A percentile compares a stretch with the other conserved stretches of the same genome.
These are phyloP conservation scores for Xylariales sp. DNA, from an alignment of 2,329 filamentous ascomycete species.

Conservation along the genomic window DNA sequence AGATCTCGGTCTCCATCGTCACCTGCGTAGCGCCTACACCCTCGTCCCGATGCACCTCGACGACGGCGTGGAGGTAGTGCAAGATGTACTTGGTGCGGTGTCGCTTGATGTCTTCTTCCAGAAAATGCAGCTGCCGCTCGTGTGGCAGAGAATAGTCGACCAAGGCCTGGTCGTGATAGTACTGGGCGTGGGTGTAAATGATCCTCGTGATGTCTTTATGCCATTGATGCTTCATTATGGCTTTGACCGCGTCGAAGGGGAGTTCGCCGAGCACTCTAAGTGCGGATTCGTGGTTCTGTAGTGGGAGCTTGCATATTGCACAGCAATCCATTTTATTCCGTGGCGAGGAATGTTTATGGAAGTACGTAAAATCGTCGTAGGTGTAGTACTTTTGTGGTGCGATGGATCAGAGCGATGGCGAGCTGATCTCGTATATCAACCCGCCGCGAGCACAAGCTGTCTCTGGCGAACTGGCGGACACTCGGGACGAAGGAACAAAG, in stretches of 20 bases:
- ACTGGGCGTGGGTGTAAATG: slow-evolving; percentile 44
- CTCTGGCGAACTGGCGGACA: background rate
- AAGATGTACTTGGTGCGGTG: slow-evolving; percentile 37
- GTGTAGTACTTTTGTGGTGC: background rate
- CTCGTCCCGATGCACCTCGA: slow-evolving; percentile 29
- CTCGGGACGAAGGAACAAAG: too few relatives aligned
- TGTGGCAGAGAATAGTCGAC: slow-evolving; percentile 20
- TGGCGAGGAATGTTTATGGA: background rate
- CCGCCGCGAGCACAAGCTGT: background rate
- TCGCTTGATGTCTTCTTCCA: slow-evolving; percentile 31
- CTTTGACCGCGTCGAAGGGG: slow-evolving; percentile 41
- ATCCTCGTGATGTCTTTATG: slow-evolving; percentile 43
- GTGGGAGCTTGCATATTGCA: slow-evolving; percentile 31
- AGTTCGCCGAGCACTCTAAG: slow-evolving; percentile 41
- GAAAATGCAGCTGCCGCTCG: slow-evolving; percentile 17
- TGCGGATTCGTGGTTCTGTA: slow-evolving; percentile 41
- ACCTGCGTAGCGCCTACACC: slow-evolving; percentile 30
- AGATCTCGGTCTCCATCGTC: slow-evolving; percentile 29
- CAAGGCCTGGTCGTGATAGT: slow-evolving; percentile 37
- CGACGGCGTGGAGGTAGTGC: slow-evolving; percentile 35
- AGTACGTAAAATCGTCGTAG: too few relatives aligned
- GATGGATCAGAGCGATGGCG: background rate
- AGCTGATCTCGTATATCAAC: background rate
- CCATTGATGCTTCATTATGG: slow-evolving; percentile 45
- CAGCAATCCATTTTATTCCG: slow-evolving; percentile 33